A percentile compares a stretch with the other conserved stretches of the same genome.
Conservation (phyloP, 2,329 filamentous ascomycete species). For the Blumeria hordei region DNA sequence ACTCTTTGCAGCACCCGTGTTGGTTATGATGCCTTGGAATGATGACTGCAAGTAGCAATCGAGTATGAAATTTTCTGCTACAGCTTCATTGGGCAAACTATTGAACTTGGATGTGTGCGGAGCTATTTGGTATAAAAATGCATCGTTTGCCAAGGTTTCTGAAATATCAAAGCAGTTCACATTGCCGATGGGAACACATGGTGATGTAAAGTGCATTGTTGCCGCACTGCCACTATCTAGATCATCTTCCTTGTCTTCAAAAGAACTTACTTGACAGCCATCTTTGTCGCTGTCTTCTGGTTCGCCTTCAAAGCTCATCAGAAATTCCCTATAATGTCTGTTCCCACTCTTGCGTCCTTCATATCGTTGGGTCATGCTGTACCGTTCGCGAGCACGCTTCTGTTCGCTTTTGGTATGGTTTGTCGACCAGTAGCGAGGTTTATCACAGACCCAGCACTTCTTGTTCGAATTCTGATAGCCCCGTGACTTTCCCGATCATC, state of each 20-base stretch:
- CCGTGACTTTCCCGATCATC: neutral
- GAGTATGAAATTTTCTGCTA: neutral
- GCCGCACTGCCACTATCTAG: neutral
- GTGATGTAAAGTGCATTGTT: neutral
- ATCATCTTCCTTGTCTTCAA: neutral
- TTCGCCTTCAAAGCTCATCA: neutral
- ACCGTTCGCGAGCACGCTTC: neutral
- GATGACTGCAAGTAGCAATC: neutral
- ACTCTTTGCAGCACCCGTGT: neutral
- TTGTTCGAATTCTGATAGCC: neutral
- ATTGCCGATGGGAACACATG: neutral
- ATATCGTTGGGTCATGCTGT: neutral
- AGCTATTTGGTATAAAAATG: neutral
- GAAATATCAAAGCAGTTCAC: neutral
- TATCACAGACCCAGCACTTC: neutral
- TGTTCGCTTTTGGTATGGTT: neutral
- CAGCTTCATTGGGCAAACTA: neutral
- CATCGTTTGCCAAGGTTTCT: neutral
- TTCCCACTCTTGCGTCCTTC: neutral
- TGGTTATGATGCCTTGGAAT: neutral
- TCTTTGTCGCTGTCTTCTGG: neutral
- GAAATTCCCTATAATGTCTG: neutral
- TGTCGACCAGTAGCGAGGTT: neutral
- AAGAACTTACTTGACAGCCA: neutral
- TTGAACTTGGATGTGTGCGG: neutral